Evolutionary conservation across 352 stramenopile species (phyloP).

Genomic region (Achlya hypogyna): DNA sequence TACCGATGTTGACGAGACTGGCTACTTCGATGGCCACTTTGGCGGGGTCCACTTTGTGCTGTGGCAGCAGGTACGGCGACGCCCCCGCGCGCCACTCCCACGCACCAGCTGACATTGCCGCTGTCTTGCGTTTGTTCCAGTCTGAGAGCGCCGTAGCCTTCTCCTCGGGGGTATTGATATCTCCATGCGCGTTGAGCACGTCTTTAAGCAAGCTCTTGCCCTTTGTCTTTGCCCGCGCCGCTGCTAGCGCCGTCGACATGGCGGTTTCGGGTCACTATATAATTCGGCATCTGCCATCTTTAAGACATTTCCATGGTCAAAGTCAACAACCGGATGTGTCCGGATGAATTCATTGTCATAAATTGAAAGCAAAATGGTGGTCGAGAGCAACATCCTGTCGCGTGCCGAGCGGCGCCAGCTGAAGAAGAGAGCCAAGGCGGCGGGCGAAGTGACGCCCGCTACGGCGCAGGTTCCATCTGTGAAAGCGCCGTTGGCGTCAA

Average conservation of each 20-base stretch:
- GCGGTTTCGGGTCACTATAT: not conserved
- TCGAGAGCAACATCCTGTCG: not conserved
- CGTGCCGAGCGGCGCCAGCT: not conserved
- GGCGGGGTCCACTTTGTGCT: not conserved
- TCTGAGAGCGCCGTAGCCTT: slow-evolving; percentile 38
- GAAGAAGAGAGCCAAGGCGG: not conserved
- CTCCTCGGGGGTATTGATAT: slow-evolving; percentile 34
- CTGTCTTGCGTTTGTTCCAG: slow-evolving; percentile 48
- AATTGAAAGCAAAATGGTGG: not conserved
- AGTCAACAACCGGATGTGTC: too few species aligned
- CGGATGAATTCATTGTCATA: not conserved
- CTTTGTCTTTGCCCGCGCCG: slow-evolving; percentile 51
- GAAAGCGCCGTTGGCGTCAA: not conserved
- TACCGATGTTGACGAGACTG: not conserved
- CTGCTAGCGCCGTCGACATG: slow-evolving; percentile 57
- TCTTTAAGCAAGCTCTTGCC: slow-evolving; percentile 57
- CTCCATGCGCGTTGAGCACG: slow-evolving; percentile 31
- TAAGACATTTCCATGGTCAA: too few species aligned
- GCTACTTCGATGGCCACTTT: slow-evolving; percentile 13
- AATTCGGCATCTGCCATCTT: too few species aligned
- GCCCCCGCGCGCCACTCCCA: slow-evolving; percentile 31
- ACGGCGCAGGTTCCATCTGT: not conserved
- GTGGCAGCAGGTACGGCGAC: not conserved
- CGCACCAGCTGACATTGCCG: slow-evolving; percentile 26
- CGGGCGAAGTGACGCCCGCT: too few species aligned